Evolutionary conservation across 331 rosid genomes (phyloP).

Genomic region (Prunus yedoensis): DNA sequence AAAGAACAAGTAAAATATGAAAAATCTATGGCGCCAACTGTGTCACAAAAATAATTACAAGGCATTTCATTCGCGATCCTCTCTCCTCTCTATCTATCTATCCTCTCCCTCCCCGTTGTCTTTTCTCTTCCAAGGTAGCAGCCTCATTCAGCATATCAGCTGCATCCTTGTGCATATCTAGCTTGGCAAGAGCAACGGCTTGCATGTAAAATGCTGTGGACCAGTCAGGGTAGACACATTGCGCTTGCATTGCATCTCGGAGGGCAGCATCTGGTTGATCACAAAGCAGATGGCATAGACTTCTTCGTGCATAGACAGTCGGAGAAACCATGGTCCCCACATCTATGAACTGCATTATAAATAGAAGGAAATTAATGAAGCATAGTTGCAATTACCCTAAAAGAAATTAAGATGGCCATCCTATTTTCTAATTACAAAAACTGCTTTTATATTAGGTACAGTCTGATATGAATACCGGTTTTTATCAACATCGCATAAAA

Average conservation of each 20-base stretch:
- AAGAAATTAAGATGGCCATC: background rate
- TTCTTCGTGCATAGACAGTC: slow-evolving; percentile 67
- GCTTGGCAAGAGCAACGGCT: slow-evolving; percentile 81
- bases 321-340: slow-evolving; percentile 70
- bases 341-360: slow-evolving; percentile 50
- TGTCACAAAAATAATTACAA: slow-evolving; percentile 12
- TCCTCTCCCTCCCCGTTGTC: slow-evolving; percentile 45
- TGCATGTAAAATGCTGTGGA: slow-evolving; percentile 82
- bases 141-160: slow-evolving; percentile 76
- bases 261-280: slow-evolving; percentile 77
- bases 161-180: slow-evolving; percentile 72
- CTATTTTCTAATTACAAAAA: background rate
- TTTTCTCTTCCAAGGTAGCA: slow-evolving; percentile 60
- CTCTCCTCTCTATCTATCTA: background rate
- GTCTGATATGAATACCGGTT: background rate
- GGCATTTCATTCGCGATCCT: slow-evolving; percentile 13
- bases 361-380: background rate
- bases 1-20: background rate
- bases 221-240: slow-evolving; percentile 69
- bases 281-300: slow-evolving; percentile 64
- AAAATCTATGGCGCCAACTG: too few relatives aligned
- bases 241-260: slow-evolving; percentile 88
- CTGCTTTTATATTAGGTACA: background rate
- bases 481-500: background rate
- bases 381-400: background rate